Evolutionary conservation across 306 rosid species (phyloP).

Genomic region (Pterocarpus macrocarpus): DNA sequence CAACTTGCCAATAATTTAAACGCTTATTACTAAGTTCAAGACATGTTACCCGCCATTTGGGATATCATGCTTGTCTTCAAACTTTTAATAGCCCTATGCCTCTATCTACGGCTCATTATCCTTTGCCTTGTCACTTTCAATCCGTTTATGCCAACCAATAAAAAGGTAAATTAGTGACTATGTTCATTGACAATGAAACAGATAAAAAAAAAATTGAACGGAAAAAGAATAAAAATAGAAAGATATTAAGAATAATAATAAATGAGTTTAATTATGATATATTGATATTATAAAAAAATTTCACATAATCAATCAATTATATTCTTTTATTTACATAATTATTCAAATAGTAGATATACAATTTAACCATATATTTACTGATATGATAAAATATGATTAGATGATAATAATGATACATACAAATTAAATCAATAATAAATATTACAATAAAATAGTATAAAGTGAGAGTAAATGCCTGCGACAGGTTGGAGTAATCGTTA

Average conservation of each 20-base stretch:
- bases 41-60: conserved; percentile 27
- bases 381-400: too few relatives aligned
- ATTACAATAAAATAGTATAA: background rate
- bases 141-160: background rate
- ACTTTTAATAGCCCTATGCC: conserved; percentile 19
- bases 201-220: background rate
- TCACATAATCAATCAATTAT: too few relatives aligned
- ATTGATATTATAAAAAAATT: too few relatives aligned
- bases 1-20: conserved; percentile 43
- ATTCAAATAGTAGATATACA: too few relatives aligned
- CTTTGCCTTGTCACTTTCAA: conserved; percentile 43
- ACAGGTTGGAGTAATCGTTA: background rate
- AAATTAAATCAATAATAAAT: too few relatives aligned
- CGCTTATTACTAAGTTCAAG: conserved; percentile 5
- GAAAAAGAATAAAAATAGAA: background rate
- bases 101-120: conserved; percentile 20
- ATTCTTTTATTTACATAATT: too few relatives aligned
- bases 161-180: background rate
- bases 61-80: conserved; percentile 13
- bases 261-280: background rate
- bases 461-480: background rate
- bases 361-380: too few relatives aligned
- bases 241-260: background rate
- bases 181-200: conserved; percentile 3
- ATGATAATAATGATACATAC: too few relatives aligned